phyloP scores from a whole-genome alignment of 2,329 filamentous ascomycete genomes.

The Penicillium sp. region DNA sequence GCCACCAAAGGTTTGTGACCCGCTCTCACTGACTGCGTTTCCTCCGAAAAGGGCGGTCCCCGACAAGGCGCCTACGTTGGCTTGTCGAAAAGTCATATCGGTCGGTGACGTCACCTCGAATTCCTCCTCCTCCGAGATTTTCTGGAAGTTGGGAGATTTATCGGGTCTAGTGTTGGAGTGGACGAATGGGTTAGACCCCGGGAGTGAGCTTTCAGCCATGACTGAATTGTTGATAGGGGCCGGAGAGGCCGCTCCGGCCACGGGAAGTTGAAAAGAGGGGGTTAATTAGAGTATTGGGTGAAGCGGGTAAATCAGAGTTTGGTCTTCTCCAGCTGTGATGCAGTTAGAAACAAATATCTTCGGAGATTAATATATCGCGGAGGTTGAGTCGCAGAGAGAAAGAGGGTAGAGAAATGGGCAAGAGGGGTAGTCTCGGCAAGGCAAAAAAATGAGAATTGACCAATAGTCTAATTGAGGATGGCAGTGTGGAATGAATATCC shows the following conservation, averaged over 20 bases:
- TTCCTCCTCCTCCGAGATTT: slow-evolving; percentile 80
- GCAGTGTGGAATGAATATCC: background rate
- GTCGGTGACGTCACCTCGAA: slow-evolving; percentile 77
- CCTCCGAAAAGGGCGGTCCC: slow-evolving; percentile 47
- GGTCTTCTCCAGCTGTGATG: background rate
- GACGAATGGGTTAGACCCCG: slow-evolving; percentile 78
- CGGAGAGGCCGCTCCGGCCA: slow-evolving; percentile 32
- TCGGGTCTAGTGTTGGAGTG: slow-evolving; percentile 71
- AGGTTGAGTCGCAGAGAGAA: background rate
- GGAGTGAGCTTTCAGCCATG: slow-evolving; percentile 72
- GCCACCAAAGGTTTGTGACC: slow-evolving; percentile 11
- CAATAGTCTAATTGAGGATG: slow-evolving; percentile 26
- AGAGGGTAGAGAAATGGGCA: background rate
- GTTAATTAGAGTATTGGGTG: background rate
- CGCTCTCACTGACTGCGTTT: slow-evolving; percentile 24
- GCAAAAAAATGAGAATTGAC: slow-evolving; percentile 20
- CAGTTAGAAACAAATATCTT: background rate
- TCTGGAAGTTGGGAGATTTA: slow-evolving; percentile 53
- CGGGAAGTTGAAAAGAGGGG: slow-evolving; percentile 20
- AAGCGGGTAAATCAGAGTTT: background rate
- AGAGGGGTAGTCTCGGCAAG: slow-evolving; percentile 1
- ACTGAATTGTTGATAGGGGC: slow-evolving; percentile 26
- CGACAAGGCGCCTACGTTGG: slow-evolving; percentile 30
- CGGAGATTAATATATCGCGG: background rate
- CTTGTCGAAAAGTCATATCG: slow-evolving; percentile 56